Base-by-base conservation (phyloP, 257 asterid genomes). In the Solanum pimpinellifolium region DNA sequence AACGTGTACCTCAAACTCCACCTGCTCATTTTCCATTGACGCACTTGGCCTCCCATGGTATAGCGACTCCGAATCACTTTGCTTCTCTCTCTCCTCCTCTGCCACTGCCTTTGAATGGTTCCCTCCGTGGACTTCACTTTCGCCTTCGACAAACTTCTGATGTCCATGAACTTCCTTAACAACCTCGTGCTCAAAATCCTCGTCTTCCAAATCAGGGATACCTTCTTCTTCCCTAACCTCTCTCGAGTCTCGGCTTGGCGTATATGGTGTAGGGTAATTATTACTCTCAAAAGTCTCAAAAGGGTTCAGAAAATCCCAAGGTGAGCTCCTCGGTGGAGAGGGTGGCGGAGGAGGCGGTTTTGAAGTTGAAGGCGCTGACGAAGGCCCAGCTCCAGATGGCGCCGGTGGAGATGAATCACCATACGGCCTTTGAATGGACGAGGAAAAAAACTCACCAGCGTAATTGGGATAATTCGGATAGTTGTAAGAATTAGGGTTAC, bases 201-300 rank as follows among this genome's bases (percentile, higher is more conserved):
- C 99, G 33, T 97, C 99, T 89, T 96, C 99, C 92, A 97, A 93
- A 83, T 97, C 99, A 21, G 99, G 99, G 39, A 97, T 97, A 42
- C 99, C 99, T 89, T 97, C 99, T 89, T 96, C 99, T 92, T 95
- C 98, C 80, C 99, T 95, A 86, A 97, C 93, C 87, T 94, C 98
- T 87, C 95, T 92, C 4, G 94, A 95, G 84, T 94, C 94, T 10
- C 96, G 92, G 88, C 98, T 95, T 1, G 98, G 94, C 6, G 98
- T 90, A 87, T 92, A 91, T 0, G 97, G 85, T 4, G 84, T 78
- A 15, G 93, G 93, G 72, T 96, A 95, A 86, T 77, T 91, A 86
- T 73, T 91, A 76, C 90, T 94, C 82, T 95, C 99, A 84, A 87
- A 93, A 87, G 91, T 92, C 90, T 95, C 98, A 75, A 97, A 97